phyloP scores from a whole-genome alignment of 2,329 filamentous ascomycete genomes.

The Pyrenophora graminea region DNA sequence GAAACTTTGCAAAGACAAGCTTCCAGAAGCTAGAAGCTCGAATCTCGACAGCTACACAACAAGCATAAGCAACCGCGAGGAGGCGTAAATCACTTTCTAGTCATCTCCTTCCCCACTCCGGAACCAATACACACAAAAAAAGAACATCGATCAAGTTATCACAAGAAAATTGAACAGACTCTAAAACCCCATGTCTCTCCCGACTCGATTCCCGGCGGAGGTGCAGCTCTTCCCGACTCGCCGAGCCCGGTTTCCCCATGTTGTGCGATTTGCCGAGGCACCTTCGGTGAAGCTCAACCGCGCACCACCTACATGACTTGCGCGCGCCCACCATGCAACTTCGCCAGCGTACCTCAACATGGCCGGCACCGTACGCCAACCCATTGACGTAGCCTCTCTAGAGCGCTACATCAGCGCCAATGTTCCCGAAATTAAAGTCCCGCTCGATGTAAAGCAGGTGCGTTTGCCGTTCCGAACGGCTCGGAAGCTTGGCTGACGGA shows the following conservation, averaged over 20 bases:
- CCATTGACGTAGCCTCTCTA: conserved; percentile 79
- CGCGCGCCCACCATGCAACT: conserved; percentile 20
- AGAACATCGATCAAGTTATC: too few relatives aligned
- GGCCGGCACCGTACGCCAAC: conserved; percentile 88
- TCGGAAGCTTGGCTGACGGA: conserved; percentile 1
- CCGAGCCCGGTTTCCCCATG: conserved; percentile 13
- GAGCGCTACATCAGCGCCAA: conserved; percentile 76
- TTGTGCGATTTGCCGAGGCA: conserved; percentile 17
- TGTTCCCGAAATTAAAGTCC: conserved; percentile 82
- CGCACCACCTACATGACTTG: conserved; percentile 19
- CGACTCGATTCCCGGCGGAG: conserved; percentile 8
- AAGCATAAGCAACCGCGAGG: background rate
- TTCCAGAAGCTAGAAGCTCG: too few relatives aligned
- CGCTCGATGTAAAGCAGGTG: conserved; percentile 89
- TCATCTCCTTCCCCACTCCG: background rate
- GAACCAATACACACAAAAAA: background rate
- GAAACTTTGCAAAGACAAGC: too few relatives aligned
- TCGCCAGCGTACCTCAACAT: conserved; percentile 51
- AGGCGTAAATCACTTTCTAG: too few relatives aligned
- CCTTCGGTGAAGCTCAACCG: conserved; percentile 17
- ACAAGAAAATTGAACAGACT: too few relatives aligned
- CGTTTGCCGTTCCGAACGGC: background rate
- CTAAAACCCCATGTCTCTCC: background rate
- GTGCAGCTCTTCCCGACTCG: conserved; percentile 11
- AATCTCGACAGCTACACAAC: too few relatives aligned